phyloP scores from a whole-genome alignment of 805 yeast species.

The Clavispora phyllophila region DNA sequence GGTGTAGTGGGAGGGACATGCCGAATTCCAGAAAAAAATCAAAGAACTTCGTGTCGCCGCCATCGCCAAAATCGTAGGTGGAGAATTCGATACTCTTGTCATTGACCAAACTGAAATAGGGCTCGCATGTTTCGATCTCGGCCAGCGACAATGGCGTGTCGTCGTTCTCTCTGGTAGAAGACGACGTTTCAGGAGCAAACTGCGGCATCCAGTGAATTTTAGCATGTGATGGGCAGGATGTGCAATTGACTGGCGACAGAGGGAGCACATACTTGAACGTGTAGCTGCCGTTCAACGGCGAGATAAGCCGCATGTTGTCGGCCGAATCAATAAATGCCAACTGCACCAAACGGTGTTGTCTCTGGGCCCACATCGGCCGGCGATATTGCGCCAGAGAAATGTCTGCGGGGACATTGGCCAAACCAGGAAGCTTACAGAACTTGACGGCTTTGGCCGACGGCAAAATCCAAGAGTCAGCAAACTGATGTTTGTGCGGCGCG shows the following conservation, averaged over 20 bases:
- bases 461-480: conserved; percentile 43
- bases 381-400: conserved; percentile 2
- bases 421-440: conserved; percentile 23
- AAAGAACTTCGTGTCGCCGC: conserved; percentile 14
- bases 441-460: conserved; percentile 30
- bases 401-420: conserved; percentile 6
- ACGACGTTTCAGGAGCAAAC: not conserved
- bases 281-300: conserved; percentile 35
- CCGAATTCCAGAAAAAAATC: conserved; percentile 23
- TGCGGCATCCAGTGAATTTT: not conserved
- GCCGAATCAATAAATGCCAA: conserved; percentile 30
- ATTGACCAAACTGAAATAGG: conserved; percentile 29
- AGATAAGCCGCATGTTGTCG: conserved; percentile 27
- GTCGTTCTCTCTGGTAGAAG: not conserved
- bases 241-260: conserved; percentile 13
- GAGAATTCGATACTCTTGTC: conserved; percentile 27
- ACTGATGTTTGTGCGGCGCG: conserved; percentile 11
- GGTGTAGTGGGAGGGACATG: conserved; percentile 15
- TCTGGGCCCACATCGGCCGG: conserved; percentile 1
- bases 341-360: conserved; percentile 17
- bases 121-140: conserved; percentile 52
- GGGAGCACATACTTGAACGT: conserved; percentile 41
- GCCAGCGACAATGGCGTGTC: conserved; percentile 41
- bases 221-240: too few species aligned
- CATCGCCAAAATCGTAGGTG: conserved; percentile 20